Base-by-base conservation (phyloP, 176 grass and related monocot species). In the Cenchrus purpureus region DNA sequence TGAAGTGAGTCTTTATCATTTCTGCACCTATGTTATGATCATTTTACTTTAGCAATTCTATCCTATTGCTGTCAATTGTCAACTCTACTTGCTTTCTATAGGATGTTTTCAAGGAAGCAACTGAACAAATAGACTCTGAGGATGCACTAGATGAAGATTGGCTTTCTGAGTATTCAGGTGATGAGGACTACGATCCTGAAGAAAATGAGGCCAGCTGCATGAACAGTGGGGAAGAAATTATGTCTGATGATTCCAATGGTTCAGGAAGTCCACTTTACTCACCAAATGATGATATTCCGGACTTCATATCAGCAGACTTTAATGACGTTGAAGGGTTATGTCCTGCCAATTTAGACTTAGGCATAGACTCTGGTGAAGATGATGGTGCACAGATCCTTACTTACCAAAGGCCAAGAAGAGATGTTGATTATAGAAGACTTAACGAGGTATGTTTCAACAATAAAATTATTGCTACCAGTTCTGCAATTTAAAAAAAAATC, bases 111-210 rank as follows among this genome's bases (percentile, higher is more conserved):
- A 89, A 92, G 88, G 91, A 99, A 99, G 91, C 88, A 81, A 87
- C 78, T 31, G 77, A 85, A 85, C 53, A 85, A 71, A 73, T 79
- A 22, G 50, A 89, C 79, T 74, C 54, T 76, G 79, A 91, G 62
- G 83, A 89, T 86, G 61, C 79, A 73, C 65, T 73, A 73, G 84
- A 67, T 69, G 83, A 94, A 87, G 93, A 92, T 80, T 99, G 93
- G 97, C 88, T 92, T 81, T 96, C 93, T 92, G 97, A 99, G 84
- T 94, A 99, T 89, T 99, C 97, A 84, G 97, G 85, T 61, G 97
- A 96, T 85, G 90, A 96, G 77, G 97, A 99, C 84, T 99, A 99
- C 29, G 84, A 92, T 83, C 97, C 97, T 58, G 90, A 94, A 84
- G 81, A 82, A 88, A 88, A 91, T 68, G 91, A 93, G 40, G 25